phyloP scores from a whole-genome alignment of 176 grass and related monocot genomes.

The Oryza nivara region DNA sequence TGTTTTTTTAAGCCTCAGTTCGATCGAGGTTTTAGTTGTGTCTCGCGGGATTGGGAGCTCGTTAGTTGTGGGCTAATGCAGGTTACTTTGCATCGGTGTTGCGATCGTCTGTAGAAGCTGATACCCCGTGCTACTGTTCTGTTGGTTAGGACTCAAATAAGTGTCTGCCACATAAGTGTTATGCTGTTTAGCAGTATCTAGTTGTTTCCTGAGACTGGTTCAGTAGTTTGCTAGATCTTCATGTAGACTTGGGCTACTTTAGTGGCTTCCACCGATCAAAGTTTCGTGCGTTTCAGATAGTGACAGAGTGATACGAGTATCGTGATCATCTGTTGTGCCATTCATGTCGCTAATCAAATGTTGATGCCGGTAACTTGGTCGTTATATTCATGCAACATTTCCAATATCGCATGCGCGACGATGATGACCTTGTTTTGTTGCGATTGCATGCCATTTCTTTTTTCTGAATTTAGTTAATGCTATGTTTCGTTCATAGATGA shows the following conservation, averaged over 20 bases:
- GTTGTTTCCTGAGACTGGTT: neutral
- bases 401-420: neutral
- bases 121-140: slow-evolving; percentile 35
- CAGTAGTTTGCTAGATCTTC: neutral
- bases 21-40: neutral
- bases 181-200: neutral
- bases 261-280: neutral
- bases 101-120: neutral
- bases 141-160: slow-evolving; percentile 12
- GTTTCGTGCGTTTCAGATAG: neutral
- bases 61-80: slow-evolving; percentile 34
- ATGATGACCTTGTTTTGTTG: neutral
- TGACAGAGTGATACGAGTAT: neutral
- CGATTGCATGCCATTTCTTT: neutral
- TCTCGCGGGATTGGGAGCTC: neutral
- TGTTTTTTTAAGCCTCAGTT: neutral
- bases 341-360: neutral
- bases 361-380: neutral
- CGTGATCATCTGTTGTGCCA: neutral
- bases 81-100: neutral
- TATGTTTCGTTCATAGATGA: neutral
- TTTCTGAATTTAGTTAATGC: neutral
- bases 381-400: slow-evolving; percentile 1
- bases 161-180: neutral
- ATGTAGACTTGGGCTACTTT: neutral